phyloP scores from a whole-genome alignment of 306 rosid genomes.

The Quercus glauca region DNA sequence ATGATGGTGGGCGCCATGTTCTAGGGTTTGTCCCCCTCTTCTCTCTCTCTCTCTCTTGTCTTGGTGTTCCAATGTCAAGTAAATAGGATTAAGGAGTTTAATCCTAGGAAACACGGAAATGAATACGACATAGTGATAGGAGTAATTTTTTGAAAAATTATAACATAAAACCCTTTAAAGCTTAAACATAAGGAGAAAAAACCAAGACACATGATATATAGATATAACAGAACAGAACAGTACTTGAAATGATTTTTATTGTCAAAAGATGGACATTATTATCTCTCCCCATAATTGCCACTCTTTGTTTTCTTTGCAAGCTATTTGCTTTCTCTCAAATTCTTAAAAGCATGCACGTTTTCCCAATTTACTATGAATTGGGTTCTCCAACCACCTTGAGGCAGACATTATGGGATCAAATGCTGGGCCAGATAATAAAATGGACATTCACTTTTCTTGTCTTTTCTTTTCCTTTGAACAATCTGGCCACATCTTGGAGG shows the following conservation, averaged over 20 bases:
- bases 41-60: background rate
- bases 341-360: constrained; percentile 30
- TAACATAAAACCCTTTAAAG: too few species aligned
- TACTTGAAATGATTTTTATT: too few species aligned
- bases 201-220: too few species aligned
- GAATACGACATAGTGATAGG: background rate
- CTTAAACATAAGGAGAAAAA: too few species aligned
- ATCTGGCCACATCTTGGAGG: background rate
- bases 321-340: background rate
- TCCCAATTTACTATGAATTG: constrained; percentile 29
- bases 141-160: background rate
- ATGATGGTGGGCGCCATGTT: constrained; percentile 99
- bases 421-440: constrained; percentile 15
- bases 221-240: too few species aligned
- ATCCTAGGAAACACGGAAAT: too few species aligned
- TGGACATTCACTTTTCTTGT: constrained; percentile 12
- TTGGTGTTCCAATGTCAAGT: background rate
- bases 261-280: constrained; percentile 20
- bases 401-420: constrained; percentile 45
- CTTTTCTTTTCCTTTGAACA: background rate
- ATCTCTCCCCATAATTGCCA: constrained; percentile 1
- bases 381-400: background rate
- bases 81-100: too few species aligned
- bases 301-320: constrained; percentile 11
- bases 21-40: constrained; percentile 68